Conservation (phyloP, 805 yeast genomes). For the Kazachstania bromeliacearum region DNA sequence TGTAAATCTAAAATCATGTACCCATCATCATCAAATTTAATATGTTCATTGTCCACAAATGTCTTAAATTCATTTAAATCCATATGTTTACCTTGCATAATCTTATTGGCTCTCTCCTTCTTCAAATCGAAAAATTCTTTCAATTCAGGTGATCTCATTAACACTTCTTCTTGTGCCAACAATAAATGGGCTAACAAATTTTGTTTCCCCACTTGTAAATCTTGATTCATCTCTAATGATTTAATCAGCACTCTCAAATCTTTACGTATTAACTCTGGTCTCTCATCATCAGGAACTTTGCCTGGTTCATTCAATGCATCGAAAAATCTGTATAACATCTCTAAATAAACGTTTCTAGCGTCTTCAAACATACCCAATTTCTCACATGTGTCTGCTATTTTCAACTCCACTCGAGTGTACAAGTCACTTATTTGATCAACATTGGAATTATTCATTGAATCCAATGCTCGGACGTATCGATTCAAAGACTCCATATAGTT, state of each 20-base stretch:
- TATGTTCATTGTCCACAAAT: conserved; percentile 21
- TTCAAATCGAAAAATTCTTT: conserved; percentile 27
- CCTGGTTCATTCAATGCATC: conserved; percentile 40
- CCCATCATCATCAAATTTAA: conserved; percentile 25
- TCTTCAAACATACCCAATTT: conserved; percentile 49
- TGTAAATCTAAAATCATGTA: conserved; percentile 26
- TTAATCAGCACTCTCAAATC: conserved; percentile 63
- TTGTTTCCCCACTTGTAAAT: conserved; percentile 44
- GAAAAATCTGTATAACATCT: conserved; percentile 50
- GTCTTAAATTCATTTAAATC: conserved; percentile 18
- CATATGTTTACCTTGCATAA: conserved; percentile 11
- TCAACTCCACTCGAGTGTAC: conserved; percentile 84
- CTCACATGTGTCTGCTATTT: conserved; percentile 81
- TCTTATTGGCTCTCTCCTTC: conserved; percentile 18
- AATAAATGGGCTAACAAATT: conserved; percentile 52
- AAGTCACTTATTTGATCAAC: conserved; percentile 60
- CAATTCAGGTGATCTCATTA: conserved; percentile 33
- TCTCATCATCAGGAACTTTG: conserved; percentile 21
- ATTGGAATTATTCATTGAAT: conserved; percentile 31
- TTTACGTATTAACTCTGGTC: conserved; percentile 57
- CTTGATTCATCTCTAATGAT: conserved; percentile 47
- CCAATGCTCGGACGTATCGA: conserved; percentile 59
- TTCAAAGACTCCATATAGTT: conserved; percentile 55
- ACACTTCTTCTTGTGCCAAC: conserved; percentile 58
- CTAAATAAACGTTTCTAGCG: conserved; percentile 60